Base-by-base conservation (phyloP, 768 basidiomycete species). In the Dendrothele bispora region DNA sequence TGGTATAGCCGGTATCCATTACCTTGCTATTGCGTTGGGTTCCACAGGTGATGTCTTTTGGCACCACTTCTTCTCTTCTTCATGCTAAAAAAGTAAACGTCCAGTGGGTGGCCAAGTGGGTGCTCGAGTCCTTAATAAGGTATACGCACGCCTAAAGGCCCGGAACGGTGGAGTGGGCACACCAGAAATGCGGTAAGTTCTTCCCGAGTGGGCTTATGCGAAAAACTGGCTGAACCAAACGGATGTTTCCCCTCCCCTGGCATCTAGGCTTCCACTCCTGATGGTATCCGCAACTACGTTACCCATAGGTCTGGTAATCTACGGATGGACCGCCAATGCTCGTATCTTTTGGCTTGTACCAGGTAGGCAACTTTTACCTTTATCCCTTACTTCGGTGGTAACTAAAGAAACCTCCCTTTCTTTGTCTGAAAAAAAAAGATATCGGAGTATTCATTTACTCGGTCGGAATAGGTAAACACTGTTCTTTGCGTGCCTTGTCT, bases 1-100 rank as follows among this genome's bases (percentile, higher is more conserved):
- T 6, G 83, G 83, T 1, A 76, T 81, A 49, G 68, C 79, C 1
- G 80, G 82, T 0, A 55, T 84, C n/a, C 76, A 85, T 55, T 87
- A 86, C 54, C 62, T 86, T 41, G 72, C 83, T 1, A 72, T 85
- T 39, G 82, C 80, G 0, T 41, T 84, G 6, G 84, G 84, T 15
- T 67, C 67, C 39, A 66, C 67, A 4, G 18, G 53, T 83, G 25
- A 72, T 78, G 18, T 55, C 72, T 38, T 55, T 57, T 5, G 59
- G 60, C 14, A 65, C 66, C n/a, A n/a, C 5, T 35, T 24, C 24
- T 21, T 11, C 20, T 29, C 24, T 45, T 5, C 11, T 34, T 43
- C 14, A 35, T 37, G 15, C 10, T 7, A 14, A 32, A 41, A 17
- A 27, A 29, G 28, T 46, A 17, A 24, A 21, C 28, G 29, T 34